Percentiles rank a stretch among this genome's conserved stretches.
Conservation (phyloP, 176 grass and related monocot genomes). For the Puccinellia tenuiflora region DNA sequence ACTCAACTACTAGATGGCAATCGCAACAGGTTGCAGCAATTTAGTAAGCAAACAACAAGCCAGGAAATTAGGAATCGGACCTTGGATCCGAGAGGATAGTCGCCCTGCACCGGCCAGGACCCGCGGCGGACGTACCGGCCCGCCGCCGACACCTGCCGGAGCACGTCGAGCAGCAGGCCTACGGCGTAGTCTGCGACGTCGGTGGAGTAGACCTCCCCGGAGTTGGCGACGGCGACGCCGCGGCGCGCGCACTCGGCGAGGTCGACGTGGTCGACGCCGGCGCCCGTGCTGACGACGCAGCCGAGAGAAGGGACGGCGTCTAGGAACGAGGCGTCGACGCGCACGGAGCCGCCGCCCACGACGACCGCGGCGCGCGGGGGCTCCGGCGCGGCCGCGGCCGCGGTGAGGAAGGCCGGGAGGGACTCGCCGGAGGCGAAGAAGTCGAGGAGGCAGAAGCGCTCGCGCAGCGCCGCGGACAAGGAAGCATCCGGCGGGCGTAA, state of each 20-base stretch:
- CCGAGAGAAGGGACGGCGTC: constrained; percentile 14
- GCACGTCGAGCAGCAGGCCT: constrained; percentile 36
- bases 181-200: constrained; percentile 51
- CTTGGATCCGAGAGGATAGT: constrained; percentile 42
- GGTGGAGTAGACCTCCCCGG: constrained; percentile 4
- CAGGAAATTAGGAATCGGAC: neutral
- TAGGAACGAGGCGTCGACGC: constrained; percentile 14
- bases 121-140: constrained; percentile 30
- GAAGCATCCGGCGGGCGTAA: neutral
- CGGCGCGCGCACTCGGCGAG: constrained; percentile 35
- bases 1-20: neutral
- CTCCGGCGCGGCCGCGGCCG: neutral
- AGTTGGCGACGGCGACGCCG: constrained; percentile 22
- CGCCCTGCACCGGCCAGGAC: constrained; percentile 24
- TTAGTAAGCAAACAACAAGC: neutral
- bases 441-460: constrained; percentile 15
- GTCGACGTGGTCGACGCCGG: constrained; percentile 48
- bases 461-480: neutral
- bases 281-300: constrained; percentile 26
- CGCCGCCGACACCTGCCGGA: constrained; percentile 29
- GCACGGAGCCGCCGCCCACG: neutral
- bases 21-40: neutral
- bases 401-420: constrained; percentile 21
- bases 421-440: constrained; percentile 5
- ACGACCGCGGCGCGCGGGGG: constrained; percentile 15